A percentile compares a stretch with the other conserved stretches of the same genome.
These are phyloP conservation scores for Nothophoma quercina DNA, from an alignment of 2,329 filamentous ascomycete genomes.

Conservation along the genomic window DNA sequence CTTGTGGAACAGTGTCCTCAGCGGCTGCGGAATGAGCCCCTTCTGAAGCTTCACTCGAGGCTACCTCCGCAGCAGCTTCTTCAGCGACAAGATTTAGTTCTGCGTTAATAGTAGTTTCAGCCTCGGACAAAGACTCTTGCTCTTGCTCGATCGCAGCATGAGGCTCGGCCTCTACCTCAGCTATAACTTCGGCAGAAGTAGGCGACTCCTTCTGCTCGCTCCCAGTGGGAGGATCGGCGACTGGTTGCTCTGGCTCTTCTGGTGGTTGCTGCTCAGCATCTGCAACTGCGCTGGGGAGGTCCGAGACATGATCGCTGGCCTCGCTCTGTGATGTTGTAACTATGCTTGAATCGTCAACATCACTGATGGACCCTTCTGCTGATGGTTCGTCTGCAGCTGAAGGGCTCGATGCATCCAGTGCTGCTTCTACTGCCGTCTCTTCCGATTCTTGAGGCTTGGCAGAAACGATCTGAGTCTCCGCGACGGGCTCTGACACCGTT, in stretches of 20 bases:
- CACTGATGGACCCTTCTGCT: neutral
- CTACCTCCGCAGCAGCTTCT: neutral
- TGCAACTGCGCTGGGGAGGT: neutral
- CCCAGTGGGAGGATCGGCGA: neutral
- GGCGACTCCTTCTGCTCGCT: neutral
- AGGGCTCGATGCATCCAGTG: neutral
- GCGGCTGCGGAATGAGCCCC: no score
- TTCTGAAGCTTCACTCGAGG: neutral
- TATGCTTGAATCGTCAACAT: neutral
- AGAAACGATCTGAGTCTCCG: neutral
- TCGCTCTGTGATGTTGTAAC: neutral
- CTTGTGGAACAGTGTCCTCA: constrained; percentile 1
- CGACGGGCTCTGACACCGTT: neutral
- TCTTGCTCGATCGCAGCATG: neutral
- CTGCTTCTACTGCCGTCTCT: neutral
- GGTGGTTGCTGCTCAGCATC: neutral
- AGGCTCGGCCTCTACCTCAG: neutral
- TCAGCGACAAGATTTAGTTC: neutral
- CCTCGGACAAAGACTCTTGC: neutral
- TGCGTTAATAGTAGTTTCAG: neutral
- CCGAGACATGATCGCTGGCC: neutral
- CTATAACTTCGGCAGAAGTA: neutral
- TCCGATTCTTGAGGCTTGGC: neutral
- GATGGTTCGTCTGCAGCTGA: neutral
- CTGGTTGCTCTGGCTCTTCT: neutral